These are phyloP conservation scores for Sergeia podlipaevii DNA, from an alignment of 208 protist genomes.

Conservation along the genomic window DNA sequence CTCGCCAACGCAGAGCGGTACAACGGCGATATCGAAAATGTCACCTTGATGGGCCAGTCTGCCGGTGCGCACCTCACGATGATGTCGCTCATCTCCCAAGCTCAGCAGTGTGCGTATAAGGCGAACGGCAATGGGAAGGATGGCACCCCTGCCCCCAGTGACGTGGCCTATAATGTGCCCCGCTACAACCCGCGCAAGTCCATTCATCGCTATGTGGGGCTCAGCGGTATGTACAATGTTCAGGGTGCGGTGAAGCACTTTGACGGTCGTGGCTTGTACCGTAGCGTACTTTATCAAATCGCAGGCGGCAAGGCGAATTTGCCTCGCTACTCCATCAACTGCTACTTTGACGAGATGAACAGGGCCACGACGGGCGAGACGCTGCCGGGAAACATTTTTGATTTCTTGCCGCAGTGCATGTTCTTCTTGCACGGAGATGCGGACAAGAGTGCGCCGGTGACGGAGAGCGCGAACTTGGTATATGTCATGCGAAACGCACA, in stretches of 20 bases:
- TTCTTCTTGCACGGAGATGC: slow-evolving; percentile 82
- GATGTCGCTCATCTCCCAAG: slow-evolving; percentile 85
- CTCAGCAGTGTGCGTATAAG: slow-evolving; percentile 38
- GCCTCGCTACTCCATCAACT: slow-evolving; percentile 28
- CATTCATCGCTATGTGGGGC: slow-evolving; percentile 76
- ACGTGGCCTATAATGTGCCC: slow-evolving; percentile 72
- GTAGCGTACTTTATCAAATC: slow-evolving; percentile 41
- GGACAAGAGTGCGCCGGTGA: slow-evolving; percentile 69
- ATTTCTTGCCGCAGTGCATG: slow-evolving; percentile 74
- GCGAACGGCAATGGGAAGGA: slow-evolving; percentile 9
- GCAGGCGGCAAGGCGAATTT: slow-evolving; percentile 35
- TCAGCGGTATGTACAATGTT: slow-evolving; percentile 80
- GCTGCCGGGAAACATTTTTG: slow-evolving; percentile 79
- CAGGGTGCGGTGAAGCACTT: slow-evolving; percentile 40
- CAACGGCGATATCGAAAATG: slow-evolving; percentile 75
- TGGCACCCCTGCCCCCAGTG: slow-evolving; percentile 20
- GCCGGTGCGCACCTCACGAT: slow-evolving; percentile 83
- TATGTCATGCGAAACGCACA: slow-evolving; percentile 67
- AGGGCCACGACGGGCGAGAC: slow-evolving; percentile 47
- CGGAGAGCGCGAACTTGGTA: slow-evolving; percentile 72
- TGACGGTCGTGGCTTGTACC: slow-evolving; percentile 43
- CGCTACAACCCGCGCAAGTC: slow-evolving; percentile 82
- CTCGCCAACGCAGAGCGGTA: slow-evolving; percentile 82
- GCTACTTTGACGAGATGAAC: slow-evolving; percentile 69
- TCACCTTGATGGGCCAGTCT: slow-evolving; percentile 79